Conservation (phyloP, 1,284 basidiomycete genomes). For the Spongiforma sp. region DNA sequence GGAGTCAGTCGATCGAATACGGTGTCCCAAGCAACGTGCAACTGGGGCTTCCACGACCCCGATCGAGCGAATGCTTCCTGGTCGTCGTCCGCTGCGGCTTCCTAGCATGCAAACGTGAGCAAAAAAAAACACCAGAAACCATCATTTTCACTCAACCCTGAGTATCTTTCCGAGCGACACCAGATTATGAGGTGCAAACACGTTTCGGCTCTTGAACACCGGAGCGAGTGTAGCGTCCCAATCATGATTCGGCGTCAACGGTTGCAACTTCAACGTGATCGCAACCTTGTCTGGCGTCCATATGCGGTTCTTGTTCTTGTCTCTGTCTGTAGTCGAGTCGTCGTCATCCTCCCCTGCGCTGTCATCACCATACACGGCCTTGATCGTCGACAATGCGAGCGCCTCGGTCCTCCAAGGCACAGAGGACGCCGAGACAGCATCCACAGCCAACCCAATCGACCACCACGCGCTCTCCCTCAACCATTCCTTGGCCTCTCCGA, state of each 20-base stretch:
- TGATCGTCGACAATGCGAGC: constrained; percentile 54
- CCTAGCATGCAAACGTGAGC: constrained; percentile 44
- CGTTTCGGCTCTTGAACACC: constrained; percentile 74
- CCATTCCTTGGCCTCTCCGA: constrained; percentile 91
- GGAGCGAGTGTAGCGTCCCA: constrained; percentile 78
- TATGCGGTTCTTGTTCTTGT: too few relatives aligned
- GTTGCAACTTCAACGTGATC: constrained; percentile 74
- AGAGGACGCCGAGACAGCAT: constrained; percentile 60
- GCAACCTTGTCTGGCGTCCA: constrained; percentile 94
- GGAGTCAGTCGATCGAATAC: constrained; percentile 82
- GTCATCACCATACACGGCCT: constrained; percentile 49
- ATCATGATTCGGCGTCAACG: constrained; percentile 59
- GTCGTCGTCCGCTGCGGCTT: constrained; percentile 62
- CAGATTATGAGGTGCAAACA: constrained; percentile 78
- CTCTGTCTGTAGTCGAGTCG: too few relatives aligned
- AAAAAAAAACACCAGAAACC: too few relatives aligned
- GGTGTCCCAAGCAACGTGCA: constrained; percentile 92
- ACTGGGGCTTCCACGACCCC: constrained; percentile 87
- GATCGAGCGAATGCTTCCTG: constrained; percentile 46
- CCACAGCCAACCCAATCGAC: constrained; percentile 71
- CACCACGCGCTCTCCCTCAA: constrained; percentile 93
- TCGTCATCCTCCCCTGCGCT: neutral
- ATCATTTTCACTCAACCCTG: constrained; percentile 56
- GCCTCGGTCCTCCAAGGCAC: constrained; percentile 80
- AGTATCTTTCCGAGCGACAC: constrained; percentile 77